phyloP scores from a whole-genome alignment of 768 basidiomycete genomes.

The Cubamyces lactineus region DNA sequence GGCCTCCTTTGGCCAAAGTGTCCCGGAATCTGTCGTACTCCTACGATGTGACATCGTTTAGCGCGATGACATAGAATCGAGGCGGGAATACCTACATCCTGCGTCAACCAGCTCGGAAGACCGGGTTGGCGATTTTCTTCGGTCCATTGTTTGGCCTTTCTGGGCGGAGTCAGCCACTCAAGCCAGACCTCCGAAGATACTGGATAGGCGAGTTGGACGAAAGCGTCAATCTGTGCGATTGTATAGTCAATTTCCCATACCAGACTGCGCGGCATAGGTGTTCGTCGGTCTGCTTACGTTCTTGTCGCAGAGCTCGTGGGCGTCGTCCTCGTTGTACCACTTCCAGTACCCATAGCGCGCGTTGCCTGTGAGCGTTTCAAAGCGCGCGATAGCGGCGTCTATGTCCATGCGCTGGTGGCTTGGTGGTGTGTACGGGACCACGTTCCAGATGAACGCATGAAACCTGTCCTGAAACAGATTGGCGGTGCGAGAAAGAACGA shows the following conservation, averaged over 20 bases:
- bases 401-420: conserved; percentile 29
- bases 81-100: conserved; percentile 32
- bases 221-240: conserved; percentile 41
- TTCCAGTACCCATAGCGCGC: conserved; percentile 47
- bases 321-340: conserved; percentile 18
- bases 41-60: not conserved
- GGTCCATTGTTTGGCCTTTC: conserved; percentile 37
- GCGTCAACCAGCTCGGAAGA: conserved; percentile 36
- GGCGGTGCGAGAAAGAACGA: not conserved
- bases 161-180: conserved; percentile 39
- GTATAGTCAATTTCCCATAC: not conserved
- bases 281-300: no score
- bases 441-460: conserved; percentile 42
- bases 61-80: not conserved
- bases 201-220: conserved; percentile 40
- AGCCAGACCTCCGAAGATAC: conserved; percentile 39
- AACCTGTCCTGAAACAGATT: conserved; percentile 42
- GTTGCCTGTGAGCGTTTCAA: conserved; percentile 20
- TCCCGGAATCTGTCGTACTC: conserved; percentile 27
- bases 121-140: conserved; percentile 32
- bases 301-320: conserved; percentile 3
- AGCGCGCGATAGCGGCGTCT: conserved; percentile 29
- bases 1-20: conserved; percentile 35
- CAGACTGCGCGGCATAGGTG: no score
- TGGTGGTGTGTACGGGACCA: conserved; percentile 39